phyloP scores from a whole-genome alignment of 2,329 filamentous ascomycete genomes.

The Trichoderma sp. region DNA sequence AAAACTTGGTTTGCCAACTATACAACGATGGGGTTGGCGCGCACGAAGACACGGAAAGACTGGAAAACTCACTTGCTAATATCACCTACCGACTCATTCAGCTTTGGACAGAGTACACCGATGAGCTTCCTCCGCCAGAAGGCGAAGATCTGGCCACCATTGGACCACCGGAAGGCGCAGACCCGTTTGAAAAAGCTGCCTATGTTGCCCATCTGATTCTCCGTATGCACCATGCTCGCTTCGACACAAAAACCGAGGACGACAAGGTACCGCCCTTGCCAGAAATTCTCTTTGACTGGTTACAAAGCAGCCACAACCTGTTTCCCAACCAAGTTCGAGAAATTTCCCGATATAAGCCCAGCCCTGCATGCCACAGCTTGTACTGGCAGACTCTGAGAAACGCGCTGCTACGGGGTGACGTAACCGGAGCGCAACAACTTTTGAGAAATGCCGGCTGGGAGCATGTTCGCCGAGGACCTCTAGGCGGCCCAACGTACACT shows the following conservation, averaged over 20 bases:
- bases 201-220: conserved; percentile 79
- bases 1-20: conserved; percentile 66
- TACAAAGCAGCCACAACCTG: conserved; percentile 72
- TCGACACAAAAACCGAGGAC: conserved; percentile 41
- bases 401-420: conserved; percentile 72
- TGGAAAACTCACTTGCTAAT: conserved; percentile 58
- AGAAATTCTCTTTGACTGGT: conserved; percentile 80
- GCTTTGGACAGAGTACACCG: conserved; percentile 59
- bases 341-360: conserved; percentile 65
- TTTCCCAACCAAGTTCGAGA: conserved; percentile 67
- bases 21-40: conserved; percentile 63
- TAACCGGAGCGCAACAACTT: conserved; percentile 65
- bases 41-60: conserved; percentile 56
- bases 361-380: conserved; percentile 71
- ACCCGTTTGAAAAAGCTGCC: conserved; percentile 71
- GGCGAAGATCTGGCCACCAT: conserved; percentile 62
- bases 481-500: conserved; percentile 67
- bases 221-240: conserved; percentile 70
- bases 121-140: conserved; percentile 50
- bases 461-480: conserved; percentile 67
- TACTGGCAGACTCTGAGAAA: conserved; percentile 88
- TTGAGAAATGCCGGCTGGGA: conserved; percentile 78
- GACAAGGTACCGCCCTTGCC: conserved; percentile 62
- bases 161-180: conserved; percentile 63
- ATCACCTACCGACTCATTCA: conserved; percentile 54